Evolutionary conservation across 2,329 filamentous ascomycete genomes (phyloP).

Genomic region (Berkeleyomyces rouxiae): DNA sequence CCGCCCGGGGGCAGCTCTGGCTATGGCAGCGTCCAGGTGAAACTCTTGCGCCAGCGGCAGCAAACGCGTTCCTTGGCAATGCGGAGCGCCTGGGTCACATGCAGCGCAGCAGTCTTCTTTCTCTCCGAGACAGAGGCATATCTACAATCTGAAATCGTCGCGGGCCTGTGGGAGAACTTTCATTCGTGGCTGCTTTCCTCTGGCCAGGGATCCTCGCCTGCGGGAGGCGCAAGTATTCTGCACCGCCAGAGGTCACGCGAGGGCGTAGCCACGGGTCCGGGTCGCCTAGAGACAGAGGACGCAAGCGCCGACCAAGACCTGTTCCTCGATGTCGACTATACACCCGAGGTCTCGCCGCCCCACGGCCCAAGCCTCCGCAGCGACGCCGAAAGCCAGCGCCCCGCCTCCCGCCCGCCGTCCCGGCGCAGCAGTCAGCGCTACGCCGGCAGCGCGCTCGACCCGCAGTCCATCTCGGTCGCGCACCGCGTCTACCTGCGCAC

Average conservation of each 20-base stretch:
- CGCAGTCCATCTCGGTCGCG: constrained; percentile 65
- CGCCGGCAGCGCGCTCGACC: constrained; percentile 41
- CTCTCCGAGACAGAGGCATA: constrained; percentile 76
- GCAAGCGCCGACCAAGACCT: neutral
- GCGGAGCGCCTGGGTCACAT: constrained; percentile 78
- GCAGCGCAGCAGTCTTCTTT: constrained; percentile 75
- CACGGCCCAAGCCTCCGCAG: constrained; percentile 15
- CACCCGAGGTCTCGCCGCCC: constrained; percentile 20
- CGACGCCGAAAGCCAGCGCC: constrained; percentile 13
- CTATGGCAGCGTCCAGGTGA: constrained; percentile 42
- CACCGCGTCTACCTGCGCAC: constrained; percentile 61
- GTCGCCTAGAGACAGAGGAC: neutral
- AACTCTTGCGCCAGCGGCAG: constrained; percentile 45
- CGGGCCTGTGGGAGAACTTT: constrained; percentile 66
- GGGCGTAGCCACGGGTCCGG: constrained; percentile 9
- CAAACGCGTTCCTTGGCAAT: constrained; percentile 48
- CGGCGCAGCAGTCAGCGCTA: constrained; percentile 49
- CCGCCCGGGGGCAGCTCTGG: constrained; percentile 45
- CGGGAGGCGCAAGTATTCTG: constrained; percentile 11
- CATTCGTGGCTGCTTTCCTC: constrained; percentile 51
- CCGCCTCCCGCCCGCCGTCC: constrained; percentile 15
- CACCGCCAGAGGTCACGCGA: constrained; percentile 13
- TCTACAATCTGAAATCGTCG: constrained; percentile 76
- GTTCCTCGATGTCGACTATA: constrained; percentile 8
- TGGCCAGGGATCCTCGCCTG: constrained; percentile 9